These are phyloP conservation scores for Scutellaria baicalensis DNA, from an alignment of 257 asterid genomes.

Conservation along the genomic window DNA sequence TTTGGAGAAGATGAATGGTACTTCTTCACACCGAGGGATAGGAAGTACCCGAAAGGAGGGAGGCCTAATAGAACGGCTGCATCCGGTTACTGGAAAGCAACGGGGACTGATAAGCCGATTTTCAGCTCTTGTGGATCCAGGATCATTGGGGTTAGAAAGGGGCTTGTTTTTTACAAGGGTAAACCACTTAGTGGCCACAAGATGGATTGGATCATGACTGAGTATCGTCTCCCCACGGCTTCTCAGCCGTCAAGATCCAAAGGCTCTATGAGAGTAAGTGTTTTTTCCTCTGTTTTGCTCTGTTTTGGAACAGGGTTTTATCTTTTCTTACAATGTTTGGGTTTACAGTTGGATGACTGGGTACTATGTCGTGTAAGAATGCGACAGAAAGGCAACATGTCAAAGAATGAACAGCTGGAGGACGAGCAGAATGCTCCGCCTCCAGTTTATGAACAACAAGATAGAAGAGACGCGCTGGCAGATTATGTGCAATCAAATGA, in stretches of 20 bases:
- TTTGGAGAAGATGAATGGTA: constrained; percentile 58
- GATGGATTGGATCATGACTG: constrained; percentile 63
- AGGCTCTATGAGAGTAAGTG: constrained; percentile 64
- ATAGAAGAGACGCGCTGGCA: constrained; percentile 19
- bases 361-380: constrained; percentile 41
- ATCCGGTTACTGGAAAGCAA: constrained; percentile 70
- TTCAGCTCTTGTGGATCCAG: constrained; percentile 32
- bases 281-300: not conserved
- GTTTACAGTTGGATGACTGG: constrained; percentile 63
- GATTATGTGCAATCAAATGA: constrained; percentile 40
- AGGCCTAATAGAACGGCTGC: constrained; percentile 54
- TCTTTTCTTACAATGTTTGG: not conserved
- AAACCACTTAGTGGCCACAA: constrained; percentile 43
- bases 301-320: not conserved
- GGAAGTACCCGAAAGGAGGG: constrained; percentile 60
- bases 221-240: constrained; percentile 44
- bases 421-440: constrained; percentile 18
- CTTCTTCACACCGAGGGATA: constrained; percentile 62
- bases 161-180: constrained; percentile 53
- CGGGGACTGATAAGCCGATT: constrained; percentile 50
- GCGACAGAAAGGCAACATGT: constrained; percentile 66
- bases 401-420: constrained; percentile 38
- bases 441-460: not conserved
- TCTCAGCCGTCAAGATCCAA: constrained; percentile 31
- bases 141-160: constrained; percentile 50